A percentile compares a stretch with the other conserved stretches of the same genome.
phyloP scores from a whole-genome alignment of 169 alveolate species.

The Plasmodium cynomolgi region DNA sequence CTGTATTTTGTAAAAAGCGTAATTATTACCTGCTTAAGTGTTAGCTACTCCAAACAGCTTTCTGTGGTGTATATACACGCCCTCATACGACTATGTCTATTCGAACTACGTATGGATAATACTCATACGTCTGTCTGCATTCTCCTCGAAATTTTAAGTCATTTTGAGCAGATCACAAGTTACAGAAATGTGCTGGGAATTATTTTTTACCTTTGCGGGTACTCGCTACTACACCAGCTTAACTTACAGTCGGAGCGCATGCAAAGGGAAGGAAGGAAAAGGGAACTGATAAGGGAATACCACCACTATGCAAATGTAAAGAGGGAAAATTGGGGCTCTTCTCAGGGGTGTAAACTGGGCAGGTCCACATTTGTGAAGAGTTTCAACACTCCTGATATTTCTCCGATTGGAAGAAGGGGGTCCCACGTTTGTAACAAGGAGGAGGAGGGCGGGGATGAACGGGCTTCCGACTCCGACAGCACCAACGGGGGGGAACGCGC shows the following conservation, averaged over 20 bases:
- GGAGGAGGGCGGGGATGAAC: background rate
- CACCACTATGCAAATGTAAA: constrained; percentile 19
- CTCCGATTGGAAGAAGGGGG: background rate
- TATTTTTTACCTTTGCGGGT: constrained; percentile 56
- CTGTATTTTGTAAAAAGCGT: constrained; percentile 66
- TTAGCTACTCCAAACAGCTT: constrained; percentile 38
- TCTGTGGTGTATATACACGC: constrained; percentile 36
- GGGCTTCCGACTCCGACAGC: background rate
- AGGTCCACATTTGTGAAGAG: background rate
- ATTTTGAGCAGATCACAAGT: constrained; percentile 52
- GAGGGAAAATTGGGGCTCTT: background rate
- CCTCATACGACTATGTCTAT: constrained; percentile 52
- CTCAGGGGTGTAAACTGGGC: background rate
- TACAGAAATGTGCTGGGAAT: constrained; percentile 48
- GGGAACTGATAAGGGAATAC: constrained; percentile 15
- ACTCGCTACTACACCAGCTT: constrained; percentile 18
- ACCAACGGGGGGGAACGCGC: background rate
- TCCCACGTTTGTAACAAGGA: background rate
- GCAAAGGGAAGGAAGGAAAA: constrained; percentile 7
- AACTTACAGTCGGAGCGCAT: background rate
- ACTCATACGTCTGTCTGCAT: constrained; percentile 20
- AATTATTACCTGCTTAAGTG: constrained; percentile 57
- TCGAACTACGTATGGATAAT: constrained; percentile 67
- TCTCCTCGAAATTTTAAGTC: constrained; percentile 40
- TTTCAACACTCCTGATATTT: background rate